Percentiles rank a stretch among this genome's conserved stretches.
phyloP scores from a whole-genome alignment of 139 green algal genomes.

The Choricystis sp. region DNA sequence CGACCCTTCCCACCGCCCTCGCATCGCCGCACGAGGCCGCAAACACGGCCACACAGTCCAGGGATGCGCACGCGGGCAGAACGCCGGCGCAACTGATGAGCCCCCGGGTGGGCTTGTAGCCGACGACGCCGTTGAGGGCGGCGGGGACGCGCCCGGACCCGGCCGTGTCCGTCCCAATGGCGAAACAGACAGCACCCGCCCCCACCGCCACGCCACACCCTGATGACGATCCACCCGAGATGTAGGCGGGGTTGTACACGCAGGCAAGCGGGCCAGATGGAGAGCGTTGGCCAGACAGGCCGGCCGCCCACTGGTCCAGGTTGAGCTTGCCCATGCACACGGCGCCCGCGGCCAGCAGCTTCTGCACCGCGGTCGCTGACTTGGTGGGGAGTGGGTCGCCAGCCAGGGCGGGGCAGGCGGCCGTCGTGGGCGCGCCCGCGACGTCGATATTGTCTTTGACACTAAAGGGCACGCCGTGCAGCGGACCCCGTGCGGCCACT shows the following conservation, averaged over 20 bases:
- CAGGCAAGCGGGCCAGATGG: constrained; percentile 42
- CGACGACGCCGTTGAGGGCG: constrained; percentile 52
- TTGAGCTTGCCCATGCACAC: constrained; percentile 64
- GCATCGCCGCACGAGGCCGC: constrained; percentile 35
- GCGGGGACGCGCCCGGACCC: constrained; percentile 52
- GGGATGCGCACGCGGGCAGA: constrained; percentile 45
- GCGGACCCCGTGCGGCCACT: constrained; percentile 11
- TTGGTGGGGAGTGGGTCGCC: constrained; percentile 18
- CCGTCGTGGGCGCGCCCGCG: constrained; percentile 40
- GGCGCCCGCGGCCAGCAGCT: constrained; percentile 22
- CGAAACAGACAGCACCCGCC: constrained; percentile 42
- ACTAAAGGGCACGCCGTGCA: constrained; percentile 56
- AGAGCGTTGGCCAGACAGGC: constrained; percentile 53
- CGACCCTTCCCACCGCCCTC: constrained; percentile 18
- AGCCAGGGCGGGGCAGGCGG: constrained; percentile 40
- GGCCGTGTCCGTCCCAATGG: constrained; percentile 67
- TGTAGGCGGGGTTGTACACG: constrained; percentile 47
- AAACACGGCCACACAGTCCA: constrained; percentile 68
- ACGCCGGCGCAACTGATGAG: constrained; percentile 40
- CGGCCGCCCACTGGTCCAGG: constrained; percentile 70
- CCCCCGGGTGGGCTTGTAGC: constrained; percentile 54
- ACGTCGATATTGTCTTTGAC: constrained; percentile 78
- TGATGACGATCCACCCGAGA: constrained; percentile 48
- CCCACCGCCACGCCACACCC: constrained; percentile 48
- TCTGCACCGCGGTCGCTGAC: background rate